Base-by-base conservation (phyloP, 2,329 filamentous ascomycete species). In the Ophiostoma perfectum region DNA sequence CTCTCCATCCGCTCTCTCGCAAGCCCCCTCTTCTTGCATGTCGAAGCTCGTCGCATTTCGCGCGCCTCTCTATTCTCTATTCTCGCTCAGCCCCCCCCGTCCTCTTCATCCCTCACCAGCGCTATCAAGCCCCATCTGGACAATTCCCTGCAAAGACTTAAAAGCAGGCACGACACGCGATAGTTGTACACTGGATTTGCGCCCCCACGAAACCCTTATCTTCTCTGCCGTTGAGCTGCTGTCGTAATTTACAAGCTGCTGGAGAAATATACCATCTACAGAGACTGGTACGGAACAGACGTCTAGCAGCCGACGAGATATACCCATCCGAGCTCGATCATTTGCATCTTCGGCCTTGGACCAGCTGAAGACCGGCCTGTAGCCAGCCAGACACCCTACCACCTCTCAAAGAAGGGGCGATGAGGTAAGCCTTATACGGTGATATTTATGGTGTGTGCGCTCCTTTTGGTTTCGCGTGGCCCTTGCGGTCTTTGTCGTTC, bases 1-100 rank as follows among this genome's bases (percentile, higher is more conserved):
- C 55, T 60, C 27, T 14, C 27, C 27, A 38, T 9, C 27, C 12
- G 9, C 49, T 7, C 11, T 14, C 55, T 5, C 27, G 5, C 55
- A 12, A 60, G 18, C 55, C 55, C 55, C 49, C 49, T 55, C 49
- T 55, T 12, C 42, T 49, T 60, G 55, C 55, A 60, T 60, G 38
- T 27, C 55, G 27, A 60, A 60, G 55, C 55, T 38, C 55, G 55
- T 63, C 58, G 58, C 58, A n/a, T 39, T 41, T 14, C 27, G 27
- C 55, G 55, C 55, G 27, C 58, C 36, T 14, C 58, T 41, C 58
- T 36, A 12, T 16, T 27, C 58, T 36, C 36, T 27, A 12, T 9
- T 39, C 58, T 38, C 27, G 58, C 39, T 36, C 58, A 36, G 58
- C 58, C 36, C 58, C n/a, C 49, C n/a, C 49, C 27, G 27, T 2